Percentiles rank a stretch among this genome's conserved stretches.
Evolutionary conservation across 1,284 basidiomycete species (phyloP).

Genomic region (Fistulina hepatica): DNA sequence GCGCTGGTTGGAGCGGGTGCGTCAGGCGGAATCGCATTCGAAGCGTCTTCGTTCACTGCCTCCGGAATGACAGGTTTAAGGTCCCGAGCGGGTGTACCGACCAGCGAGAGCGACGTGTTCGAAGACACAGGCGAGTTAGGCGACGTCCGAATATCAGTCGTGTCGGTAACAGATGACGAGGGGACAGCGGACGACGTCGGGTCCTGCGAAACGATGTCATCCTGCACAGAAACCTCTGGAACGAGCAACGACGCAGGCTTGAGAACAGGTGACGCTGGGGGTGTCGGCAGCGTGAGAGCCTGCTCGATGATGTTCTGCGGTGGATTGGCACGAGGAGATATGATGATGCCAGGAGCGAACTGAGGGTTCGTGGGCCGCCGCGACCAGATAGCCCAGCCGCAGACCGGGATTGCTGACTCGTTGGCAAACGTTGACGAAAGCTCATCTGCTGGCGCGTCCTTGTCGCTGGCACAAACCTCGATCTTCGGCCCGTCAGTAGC

Average conservation of each 20-base stretch:
- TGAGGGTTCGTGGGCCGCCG: constrained; percentile 49
- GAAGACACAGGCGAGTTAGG: neutral
- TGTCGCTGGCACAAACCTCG: too few relatives aligned
- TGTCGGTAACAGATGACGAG: too few relatives aligned
- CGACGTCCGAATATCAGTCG: too few relatives aligned
- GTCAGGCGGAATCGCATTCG: constrained; percentile 1
- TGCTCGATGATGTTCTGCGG: constrained; percentile 41
- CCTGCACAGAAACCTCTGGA: neutral
- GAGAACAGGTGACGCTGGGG: constrained; percentile 23
- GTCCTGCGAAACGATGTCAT: neutral
- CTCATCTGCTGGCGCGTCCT: too few relatives aligned
- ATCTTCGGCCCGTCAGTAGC: too few relatives aligned
- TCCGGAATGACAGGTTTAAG: too few relatives aligned
- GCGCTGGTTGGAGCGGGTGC: constrained; percentile 7
- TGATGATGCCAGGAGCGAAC: constrained; percentile 53
- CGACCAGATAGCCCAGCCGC: constrained; percentile 54
- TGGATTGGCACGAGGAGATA: constrained; percentile 49
- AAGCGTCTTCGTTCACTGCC: too few relatives aligned
- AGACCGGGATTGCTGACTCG: constrained; percentile 10
- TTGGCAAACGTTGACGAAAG: too few relatives aligned
- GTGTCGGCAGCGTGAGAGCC: constrained; percentile 42
- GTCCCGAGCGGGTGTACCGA: neutral
- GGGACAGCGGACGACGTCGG: too few relatives aligned
- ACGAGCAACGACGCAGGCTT: neutral
- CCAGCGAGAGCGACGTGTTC: neutral